Conservation (phyloP, 345 rosid genomes). For the Heritiera littoralis region DNA sequence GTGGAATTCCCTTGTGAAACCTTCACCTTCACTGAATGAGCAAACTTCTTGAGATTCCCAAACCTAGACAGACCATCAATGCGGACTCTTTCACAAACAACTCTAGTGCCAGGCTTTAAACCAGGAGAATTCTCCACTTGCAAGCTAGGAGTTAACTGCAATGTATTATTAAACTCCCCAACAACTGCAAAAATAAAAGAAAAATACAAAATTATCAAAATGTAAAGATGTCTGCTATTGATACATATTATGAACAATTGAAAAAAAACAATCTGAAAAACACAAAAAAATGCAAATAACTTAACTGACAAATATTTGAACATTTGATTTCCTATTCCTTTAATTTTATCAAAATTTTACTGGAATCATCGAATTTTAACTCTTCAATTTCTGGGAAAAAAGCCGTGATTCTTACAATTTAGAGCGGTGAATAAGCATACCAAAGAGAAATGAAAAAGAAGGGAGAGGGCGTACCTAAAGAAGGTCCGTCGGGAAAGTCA, state of each 20-base stretch:
- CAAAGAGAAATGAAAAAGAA: not conserved
- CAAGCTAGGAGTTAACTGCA: conserved; percentile 52
- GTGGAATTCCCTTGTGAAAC: conserved; percentile 43
- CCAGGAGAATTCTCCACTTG: conserved; percentile 72
- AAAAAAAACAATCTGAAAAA: not conserved
- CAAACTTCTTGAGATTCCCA: conserved; percentile 56
- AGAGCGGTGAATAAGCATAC: not conserved
- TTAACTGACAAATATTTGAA: conserved; percentile 8
- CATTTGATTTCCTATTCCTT: not conserved
- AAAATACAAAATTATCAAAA: not conserved
- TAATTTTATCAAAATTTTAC: not conserved
- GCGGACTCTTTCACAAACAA: conserved; percentile 69
- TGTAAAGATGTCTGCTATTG: not conserved
- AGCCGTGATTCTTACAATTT: conserved; percentile 40
- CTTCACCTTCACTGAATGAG: conserved; percentile 64
- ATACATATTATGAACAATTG: not conserved
- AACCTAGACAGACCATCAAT: conserved; percentile 67
- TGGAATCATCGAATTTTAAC: not conserved
- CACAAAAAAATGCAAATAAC: not conserved
- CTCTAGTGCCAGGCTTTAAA: conserved; percentile 49
- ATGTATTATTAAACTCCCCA: conserved; percentile 40
- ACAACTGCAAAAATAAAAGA: conserved; percentile 44
- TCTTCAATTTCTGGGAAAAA: conserved; percentile 4
- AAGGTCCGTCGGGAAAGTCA: conserved; percentile 36
- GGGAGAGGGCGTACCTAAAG: conserved; percentile 40